Base-by-base conservation (phyloP, 306 rosid genomes). In the Bauhinia variegata region DNA sequence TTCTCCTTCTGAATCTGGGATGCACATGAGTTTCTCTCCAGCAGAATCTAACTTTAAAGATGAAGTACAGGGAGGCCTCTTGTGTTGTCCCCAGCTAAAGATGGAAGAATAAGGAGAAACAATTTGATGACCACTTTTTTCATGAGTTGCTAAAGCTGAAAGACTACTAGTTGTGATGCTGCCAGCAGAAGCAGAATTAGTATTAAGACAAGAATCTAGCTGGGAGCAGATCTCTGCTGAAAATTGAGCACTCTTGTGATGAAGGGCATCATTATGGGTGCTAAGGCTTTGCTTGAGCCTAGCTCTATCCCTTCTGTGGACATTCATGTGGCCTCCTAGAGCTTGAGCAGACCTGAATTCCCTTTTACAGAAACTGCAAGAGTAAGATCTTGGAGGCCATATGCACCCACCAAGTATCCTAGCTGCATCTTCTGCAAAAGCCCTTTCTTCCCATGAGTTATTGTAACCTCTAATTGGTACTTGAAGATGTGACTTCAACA, bases 251-350 rank as follows among this genome's bases (percentile, higher is more conserved):
- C 65, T 23, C 28, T n/a, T n/a, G n/a, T n/a, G n/a, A n/a, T n/a
- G n/a, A n/a, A n/a, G n/a, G n/a, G n/a, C n/a, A n/a, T 71, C 69
- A 63, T 64, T 58, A 73, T n/a, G 64, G 52, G 72, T 76, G 65
- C 57, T 49, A 11, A 64, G 82, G 48, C 76, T 74, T 73, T 83
- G 95, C 53, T 87, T 85, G 59, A 93, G 99, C 53, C 81, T 71
- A 36, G 96, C 99, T 63, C 96, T 84, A 42, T 93, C 99, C 50
- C 97, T 80, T 11, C 99, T 73, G 49, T 93, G 99, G 41, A 93
- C 86, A 66, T 93, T 93, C 98, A 93, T 93, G 84, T 93, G 98
- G 51, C 98, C 98, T 0, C 98, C 98, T 19, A 93, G 87, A 36
- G 99, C 99, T 75, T 93, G 99, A 53, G 99, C 99, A 59, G 97